These are phyloP conservation scores for Blumeria hordei DNA, from an alignment of 2,329 filamentous ascomycete species.

Conservation along the genomic window DNA sequence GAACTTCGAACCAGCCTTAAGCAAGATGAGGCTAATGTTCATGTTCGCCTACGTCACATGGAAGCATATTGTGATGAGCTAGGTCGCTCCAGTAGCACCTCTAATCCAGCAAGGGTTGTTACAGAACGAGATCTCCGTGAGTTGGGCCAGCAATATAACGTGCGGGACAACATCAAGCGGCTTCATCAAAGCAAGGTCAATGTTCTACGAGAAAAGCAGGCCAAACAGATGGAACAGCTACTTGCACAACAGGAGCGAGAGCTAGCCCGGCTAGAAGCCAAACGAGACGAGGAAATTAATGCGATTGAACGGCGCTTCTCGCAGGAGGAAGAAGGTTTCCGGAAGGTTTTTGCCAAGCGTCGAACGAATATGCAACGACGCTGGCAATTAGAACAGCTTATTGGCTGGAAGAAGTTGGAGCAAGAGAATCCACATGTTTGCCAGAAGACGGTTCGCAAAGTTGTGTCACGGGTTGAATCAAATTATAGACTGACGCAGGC, in stretches of 20 bases:
- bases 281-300: constrained; percentile 24
- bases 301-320: constrained; percentile 22
- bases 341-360: constrained; percentile 21
- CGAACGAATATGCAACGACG: constrained; percentile 21
- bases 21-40: constrained; percentile 30
- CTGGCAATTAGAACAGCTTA: constrained; percentile 28
- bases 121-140: constrained; percentile 34
- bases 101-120: constrained; percentile 23
- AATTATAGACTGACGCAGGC: no score
- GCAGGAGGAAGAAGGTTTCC: constrained; percentile 25
- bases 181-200: constrained; percentile 36
- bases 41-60: constrained; percentile 37
- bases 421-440: constrained; percentile 11
- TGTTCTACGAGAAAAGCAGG: constrained; percentile 38
- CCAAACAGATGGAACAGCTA: constrained; percentile 35
- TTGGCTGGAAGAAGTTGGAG: constrained; percentile 29
- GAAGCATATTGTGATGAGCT: constrained; percentile 37
- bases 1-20: constrained; percentile 29
- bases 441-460: no score
- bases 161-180: constrained; percentile 33
- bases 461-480: no score
- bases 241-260: constrained; percentile 29
- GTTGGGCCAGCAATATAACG: constrained; percentile 33
- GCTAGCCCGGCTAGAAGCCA: constrained; percentile 21
- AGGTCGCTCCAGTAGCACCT: constrained; percentile 17